phyloP scores from a whole-genome alignment of 768 basidiomycete species.

The Tulasnella sp. region DNA sequence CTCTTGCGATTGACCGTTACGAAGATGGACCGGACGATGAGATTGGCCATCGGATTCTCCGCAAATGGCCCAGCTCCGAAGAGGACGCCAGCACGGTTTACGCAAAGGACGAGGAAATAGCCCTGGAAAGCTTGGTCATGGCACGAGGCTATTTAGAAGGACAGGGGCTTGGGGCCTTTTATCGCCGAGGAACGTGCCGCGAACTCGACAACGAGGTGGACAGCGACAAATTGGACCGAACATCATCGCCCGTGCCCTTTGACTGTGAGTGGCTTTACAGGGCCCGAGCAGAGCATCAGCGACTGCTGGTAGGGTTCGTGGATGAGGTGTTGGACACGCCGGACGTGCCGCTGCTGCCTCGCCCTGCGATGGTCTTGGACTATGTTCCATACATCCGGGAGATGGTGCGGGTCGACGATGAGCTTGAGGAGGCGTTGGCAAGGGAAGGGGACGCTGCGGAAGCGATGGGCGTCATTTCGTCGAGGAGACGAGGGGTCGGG shows the following conservation, averaged over 20 bases:
- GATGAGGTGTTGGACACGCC: conserved; percentile 34
- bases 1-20: conserved; percentile 25
- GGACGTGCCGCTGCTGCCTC: conserved; percentile 33
- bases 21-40: conserved; percentile 42
- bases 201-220: conserved; percentile 12
- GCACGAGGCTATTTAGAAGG: conserved; percentile 1
- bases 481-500: conserved; percentile 34
- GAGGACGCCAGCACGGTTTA: conserved; percentile 24
- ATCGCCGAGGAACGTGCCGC: conserved; percentile 27
- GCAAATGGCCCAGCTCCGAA: conserved; percentile 9
- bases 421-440: conserved; percentile 24
- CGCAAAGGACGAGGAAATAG: conserved; percentile 40
- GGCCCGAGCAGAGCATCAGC: conserved; percentile 36
- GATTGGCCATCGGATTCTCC: conserved; percentile 31
- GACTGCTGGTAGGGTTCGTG: conserved; percentile 36
- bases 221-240: conserved; percentile 12
- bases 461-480: conserved; percentile 24
- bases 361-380: conserved; percentile 44
- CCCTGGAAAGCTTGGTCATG: conserved; percentile 23
- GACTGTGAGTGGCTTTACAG: conserved; percentile 23
- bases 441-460: conserved; percentile 16
- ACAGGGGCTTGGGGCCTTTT: not conserved
- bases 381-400: conserved; percentile 55
- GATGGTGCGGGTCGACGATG: conserved; percentile 59
- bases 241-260: conserved; percentile 11